Evolutionary conservation across 2,329 filamentous ascomycete species (phyloP), one percentile per base, ranked within the genome.

Genomic region (Samsoniella hepiali): DNA sequence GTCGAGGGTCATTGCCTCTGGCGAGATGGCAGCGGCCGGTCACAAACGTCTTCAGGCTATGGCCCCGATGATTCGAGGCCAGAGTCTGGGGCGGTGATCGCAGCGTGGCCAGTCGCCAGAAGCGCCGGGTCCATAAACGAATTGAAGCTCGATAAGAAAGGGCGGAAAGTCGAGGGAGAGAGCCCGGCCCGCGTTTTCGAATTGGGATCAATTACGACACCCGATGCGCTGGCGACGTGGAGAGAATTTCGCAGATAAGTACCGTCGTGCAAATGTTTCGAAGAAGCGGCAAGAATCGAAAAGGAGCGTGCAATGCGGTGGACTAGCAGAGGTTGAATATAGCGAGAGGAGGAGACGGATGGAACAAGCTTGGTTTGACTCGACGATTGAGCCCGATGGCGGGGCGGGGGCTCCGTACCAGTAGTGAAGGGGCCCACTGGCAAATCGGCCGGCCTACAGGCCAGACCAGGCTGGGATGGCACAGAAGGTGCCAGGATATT

Each of bases 111-210:
- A 70, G 69, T 70, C 70, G 71, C 71, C 74, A 74, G 71, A 68
- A 70, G 72, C 72, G 69, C 69, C 70, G 67, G 71, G 73, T 75
- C 74, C 75, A 76, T 77, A 69, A 74, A 78, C 72, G 70, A 67
- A 40, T 49, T 32, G 49, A 55, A 34, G 27, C 45, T 45, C 38
- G 55, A 38, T 27, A n/a, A 17, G 54, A 31, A 49, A 38, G 44
- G 45, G 53, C 38, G 5, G 9, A 40, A 13, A 8, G 55, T 63
- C 15, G 45, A 38, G 62, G 22, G n/a, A 58, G 45, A 45, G 15
- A 34, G 40, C n/a, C 13, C 38, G n/a, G 32, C 42, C 54, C 34
- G 34, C 29, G 34, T 32, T 50, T 56, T 57, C 27, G 29, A 13
- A 31, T 34, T 10, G 42, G 22, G 44, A 15, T 51, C 15, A 36